Base-by-base conservation (phyloP, 345 rosid genomes). In the Aquilaria sinensis region DNA sequence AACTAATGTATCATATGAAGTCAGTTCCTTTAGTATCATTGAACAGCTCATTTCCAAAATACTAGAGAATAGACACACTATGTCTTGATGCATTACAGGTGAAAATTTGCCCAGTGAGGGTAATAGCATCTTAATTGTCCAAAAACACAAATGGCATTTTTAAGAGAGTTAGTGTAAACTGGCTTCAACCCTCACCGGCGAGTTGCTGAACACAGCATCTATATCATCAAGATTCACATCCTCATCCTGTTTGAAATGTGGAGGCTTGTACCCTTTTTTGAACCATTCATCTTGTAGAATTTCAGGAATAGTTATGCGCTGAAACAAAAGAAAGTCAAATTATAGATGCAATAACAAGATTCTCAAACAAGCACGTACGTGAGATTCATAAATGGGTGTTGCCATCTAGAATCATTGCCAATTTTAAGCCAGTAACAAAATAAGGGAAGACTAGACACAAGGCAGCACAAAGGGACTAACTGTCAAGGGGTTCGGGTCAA, bases 241-340 rank as follows among this genome's bases (percentile, higher is more conserved):
- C 58, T 77, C 97, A 31, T 87, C 90, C 77, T 76, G 67, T 52
- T 74, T 81, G 70, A 87, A 87, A 2, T 70, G 77, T 13, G 97
- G 85, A 6, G 81, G 85, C 64, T 66, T 82, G 77, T 83, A 90
- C 48, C 83, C 90, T 76, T 77, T 78, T 78, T 75, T 83, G 79
- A 87, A 90, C 97, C 97, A 90, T 69, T 80, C 90, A 78, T 90
- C 88, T 76, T 83, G 76, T 51, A 85, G 70, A 47, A 90, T 78
- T 70, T 87, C 87, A 51, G 86, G 56, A 72, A 85, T 82, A 16
- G 81, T 78, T 56, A 90, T 79, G 37, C 95, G 71, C 97, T 90
- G 75, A 63, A 69, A 49, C 31, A 63, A 37, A 5, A 37, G 43
- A 37, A 23, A 23, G 5, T 37, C 43, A 37, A 5, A 31, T 59